Base-by-base conservation (phyloP, 768 basidiomycete genomes). In the Suillus variegatus region DNA sequence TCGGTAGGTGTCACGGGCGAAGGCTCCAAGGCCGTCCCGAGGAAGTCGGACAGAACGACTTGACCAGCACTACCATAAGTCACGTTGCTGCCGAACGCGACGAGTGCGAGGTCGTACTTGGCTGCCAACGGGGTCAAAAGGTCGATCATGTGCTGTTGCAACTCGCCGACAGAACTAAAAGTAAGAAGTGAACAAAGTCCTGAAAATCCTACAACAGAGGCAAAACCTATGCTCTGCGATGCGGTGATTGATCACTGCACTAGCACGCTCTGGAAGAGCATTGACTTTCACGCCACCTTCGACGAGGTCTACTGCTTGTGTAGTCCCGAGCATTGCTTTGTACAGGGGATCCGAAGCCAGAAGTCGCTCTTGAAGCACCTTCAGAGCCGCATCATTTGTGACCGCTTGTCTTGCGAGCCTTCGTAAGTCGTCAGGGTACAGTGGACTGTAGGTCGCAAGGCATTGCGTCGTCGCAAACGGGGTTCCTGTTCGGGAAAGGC, bases 231-330 rank as follows among this genome's bases (percentile, higher is more conserved):
- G 77, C 18, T 84, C 84, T 4, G 87, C 83, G 52, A 93, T 87
- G 36, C 90, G 86, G 69, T 90, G 88, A 72, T 92, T 90, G 56
- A 92, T 84, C 25, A 92, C 73, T 6, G 86, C 86, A 72, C 80
- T 85, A 6, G 85, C 87, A 66, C 77, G 80, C 75, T 93, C 91
- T 0, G 92, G 92, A n/a, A 94, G 82, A 25, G 91, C 91, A 71
- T 93, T 93, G 40, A 82, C 81, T 75, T 91, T 91, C n/a, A 87
- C 84, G 18, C 86, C 87, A 38, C 86, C 86, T 41, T 80, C 76
- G 46, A 86, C 81, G 25, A 94, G 70, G 70, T 93, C 91, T 60
- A 88, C 82, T 1, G 92, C 92, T 74, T 92, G 90, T 0, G 92
- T 92, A 4, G 89, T 92, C 32, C 84, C 81, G 4, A 86, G 76